phyloP scores from a whole-genome alignment of 371 early-diverging fungal species.

The Circinella umbellata region DNA sequence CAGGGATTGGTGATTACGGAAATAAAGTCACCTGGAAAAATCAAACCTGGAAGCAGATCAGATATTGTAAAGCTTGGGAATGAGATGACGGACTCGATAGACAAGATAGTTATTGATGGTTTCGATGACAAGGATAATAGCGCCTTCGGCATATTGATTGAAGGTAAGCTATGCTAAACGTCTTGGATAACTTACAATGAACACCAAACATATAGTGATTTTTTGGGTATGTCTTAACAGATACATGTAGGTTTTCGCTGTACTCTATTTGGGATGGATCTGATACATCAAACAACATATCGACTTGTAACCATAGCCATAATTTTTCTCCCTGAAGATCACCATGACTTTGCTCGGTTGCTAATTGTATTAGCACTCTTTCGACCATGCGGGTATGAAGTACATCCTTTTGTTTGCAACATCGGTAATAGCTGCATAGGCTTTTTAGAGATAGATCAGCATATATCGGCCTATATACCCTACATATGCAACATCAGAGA shows the following conservation, averaged over 20 bases:
- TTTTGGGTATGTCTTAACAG: not conserved
- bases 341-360: not conserved
- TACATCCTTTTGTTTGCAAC: no score
- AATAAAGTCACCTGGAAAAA: not conserved
- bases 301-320: not conserved
- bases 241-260: not conserved
- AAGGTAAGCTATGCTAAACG: conserved; percentile 4
- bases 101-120: not conserved
- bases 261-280: not conserved
- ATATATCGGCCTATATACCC: no score
- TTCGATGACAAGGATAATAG: not conserved
- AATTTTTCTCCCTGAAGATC: not conserved
- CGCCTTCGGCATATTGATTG: not conserved
- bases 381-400: not conserved
- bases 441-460: no score
- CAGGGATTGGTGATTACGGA: not conserved
- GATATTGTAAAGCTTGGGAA: not conserved
- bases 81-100: not conserved
- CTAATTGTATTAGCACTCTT: not conserved
- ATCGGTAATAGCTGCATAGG: no score
- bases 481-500: no score
- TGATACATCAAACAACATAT: not conserved
- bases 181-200: not conserved
- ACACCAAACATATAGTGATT: not conserved
- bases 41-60: not conserved